These are phyloP conservation scores for Rhynchosporium agropyri DNA, from an alignment of 2,329 filamentous ascomycete species.

Conservation along the genomic window DNA sequence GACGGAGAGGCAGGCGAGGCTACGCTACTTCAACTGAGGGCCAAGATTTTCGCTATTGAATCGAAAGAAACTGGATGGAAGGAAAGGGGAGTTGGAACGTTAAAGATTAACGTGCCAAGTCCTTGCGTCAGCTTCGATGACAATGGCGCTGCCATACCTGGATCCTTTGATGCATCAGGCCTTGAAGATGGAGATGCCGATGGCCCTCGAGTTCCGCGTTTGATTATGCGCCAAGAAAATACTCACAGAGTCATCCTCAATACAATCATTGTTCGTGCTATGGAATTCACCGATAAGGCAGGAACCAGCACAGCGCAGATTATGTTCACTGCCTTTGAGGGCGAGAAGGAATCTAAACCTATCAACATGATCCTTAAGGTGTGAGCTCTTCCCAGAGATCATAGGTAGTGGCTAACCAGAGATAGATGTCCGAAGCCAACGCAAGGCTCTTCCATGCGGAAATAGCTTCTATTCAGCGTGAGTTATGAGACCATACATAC, in stretches of 20 bases:
- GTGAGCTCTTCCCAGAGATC: slow-evolving; percentile 36
- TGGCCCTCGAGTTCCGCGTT: slow-evolving; percentile 58
- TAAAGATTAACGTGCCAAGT: slow-evolving; percentile 79
- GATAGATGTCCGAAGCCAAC: slow-evolving; percentile 42
- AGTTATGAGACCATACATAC: slow-evolving; percentile 30
- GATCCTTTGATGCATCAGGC: slow-evolving; percentile 59
- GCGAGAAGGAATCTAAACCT: slow-evolving; percentile 55
- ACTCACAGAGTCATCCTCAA: slow-evolving; percentile 87
- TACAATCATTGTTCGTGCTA: slow-evolving; percentile 74
- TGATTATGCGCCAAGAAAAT: slow-evolving; percentile 90
- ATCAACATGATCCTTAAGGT: slow-evolving; percentile 65
- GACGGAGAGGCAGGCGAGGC: slow-evolving; percentile 85
- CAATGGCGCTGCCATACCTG: slow-evolving; percentile 51
- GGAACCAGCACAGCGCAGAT: slow-evolving; percentile 57
- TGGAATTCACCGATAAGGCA: slow-evolving; percentile 78
- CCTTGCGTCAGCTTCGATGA: slow-evolving; percentile 59
- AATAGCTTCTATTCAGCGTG: slow-evolving; percentile 43
- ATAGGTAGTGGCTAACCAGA: slow-evolving; percentile 25
- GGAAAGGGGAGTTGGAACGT: slow-evolving; percentile 80
- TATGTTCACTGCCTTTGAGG: slow-evolving; percentile 67
- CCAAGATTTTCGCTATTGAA: slow-evolving; percentile 83
- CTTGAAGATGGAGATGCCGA: slow-evolving; percentile 47
- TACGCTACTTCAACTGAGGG: slow-evolving; percentile 73
- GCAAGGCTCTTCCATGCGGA: slow-evolving; percentile 41
- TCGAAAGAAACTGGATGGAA: slow-evolving; percentile 70